Conservation (phyloP, 2,329 filamentous ascomycete species). For the Cordyceps fumosorosea region DNA sequence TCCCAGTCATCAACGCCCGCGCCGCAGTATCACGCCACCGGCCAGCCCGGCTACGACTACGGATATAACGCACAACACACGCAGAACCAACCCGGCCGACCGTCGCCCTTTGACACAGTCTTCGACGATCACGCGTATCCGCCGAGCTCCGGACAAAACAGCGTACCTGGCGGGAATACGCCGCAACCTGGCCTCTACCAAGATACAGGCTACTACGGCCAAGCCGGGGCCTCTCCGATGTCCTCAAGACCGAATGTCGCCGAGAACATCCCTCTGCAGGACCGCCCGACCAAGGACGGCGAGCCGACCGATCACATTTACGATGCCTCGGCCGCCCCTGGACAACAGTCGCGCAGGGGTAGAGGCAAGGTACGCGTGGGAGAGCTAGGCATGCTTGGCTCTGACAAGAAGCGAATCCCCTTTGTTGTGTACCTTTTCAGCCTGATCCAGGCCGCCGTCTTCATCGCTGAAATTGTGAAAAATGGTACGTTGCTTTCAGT, state of each 20-base stretch:
- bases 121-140: constrained; percentile 65
- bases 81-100: constrained; percentile 17
- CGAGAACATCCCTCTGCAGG: constrained; percentile 53
- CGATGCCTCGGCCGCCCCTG: constrained; percentile 36
- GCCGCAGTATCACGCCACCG: constrained; percentile 27
- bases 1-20: constrained; percentile 34
- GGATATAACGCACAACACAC: constrained; percentile 4
- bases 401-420: constrained; percentile 54
- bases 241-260: constrained; percentile 30
- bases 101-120: constrained; percentile 56
- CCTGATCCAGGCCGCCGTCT: constrained; percentile 70
- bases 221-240: constrained; percentile 27
- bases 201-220: constrained; percentile 53
- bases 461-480: constrained; percentile 80
- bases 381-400: constrained; percentile 53
- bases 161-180: constrained; percentile 32
- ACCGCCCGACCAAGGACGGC: constrained; percentile 37
- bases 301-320: constrained; percentile 54
- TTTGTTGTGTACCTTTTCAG: constrained; percentile 82
- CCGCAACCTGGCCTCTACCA: constrained; percentile 35
- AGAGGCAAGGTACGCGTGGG: constrained; percentile 47
- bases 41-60: constrained; percentile 8
- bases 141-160: constrained; percentile 34
- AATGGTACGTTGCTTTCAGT: constrained; percentile 55
- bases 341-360: constrained; percentile 25